Conservation (phyloP, 768 basidiomycete genomes). For the Mycena latifolia region DNA sequence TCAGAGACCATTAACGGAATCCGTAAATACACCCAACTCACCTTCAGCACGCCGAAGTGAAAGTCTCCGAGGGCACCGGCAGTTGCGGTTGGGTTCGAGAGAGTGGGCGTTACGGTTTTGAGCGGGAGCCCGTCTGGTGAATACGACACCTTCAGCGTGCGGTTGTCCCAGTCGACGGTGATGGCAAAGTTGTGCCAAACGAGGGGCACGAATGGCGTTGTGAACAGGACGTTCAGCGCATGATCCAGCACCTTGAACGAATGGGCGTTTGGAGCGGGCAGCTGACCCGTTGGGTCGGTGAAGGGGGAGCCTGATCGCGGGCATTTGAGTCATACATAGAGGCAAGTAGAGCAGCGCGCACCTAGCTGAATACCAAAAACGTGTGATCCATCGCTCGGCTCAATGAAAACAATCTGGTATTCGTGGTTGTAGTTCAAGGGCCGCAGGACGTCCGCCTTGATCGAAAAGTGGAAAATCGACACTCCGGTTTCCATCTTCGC, state of each 20-base stretch:
- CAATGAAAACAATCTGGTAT: constrained; percentile 74
- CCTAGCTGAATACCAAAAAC: constrained; percentile 72
- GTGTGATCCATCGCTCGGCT: constrained; percentile 70
- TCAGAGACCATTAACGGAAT: background rate
- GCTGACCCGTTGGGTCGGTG: constrained; percentile 59
- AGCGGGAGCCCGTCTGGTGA: constrained; percentile 57
- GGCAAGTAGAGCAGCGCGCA: constrained; percentile 38
- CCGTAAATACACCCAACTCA: constrained; percentile 45
- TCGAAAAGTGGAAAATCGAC: constrained; percentile 64
- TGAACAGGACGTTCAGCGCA: constrained; percentile 62
- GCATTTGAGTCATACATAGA: too few relatives aligned
- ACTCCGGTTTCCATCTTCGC: constrained; percentile 56
- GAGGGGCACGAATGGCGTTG: constrained; percentile 54
- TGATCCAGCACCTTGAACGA: constrained; percentile 70
- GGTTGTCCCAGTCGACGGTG: constrained; percentile 65
- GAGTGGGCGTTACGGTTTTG: constrained; percentile 54
- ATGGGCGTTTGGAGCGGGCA: constrained; percentile 58
- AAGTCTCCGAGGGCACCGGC: constrained; percentile 66
- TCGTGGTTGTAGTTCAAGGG: constrained; percentile 69
- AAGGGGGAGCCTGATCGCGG: constrained; percentile 69
- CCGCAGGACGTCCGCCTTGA: constrained; percentile 52
- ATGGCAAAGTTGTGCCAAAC: constrained; percentile 74
- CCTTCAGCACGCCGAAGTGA: constrained; percentile 73
- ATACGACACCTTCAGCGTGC: constrained; percentile 64
- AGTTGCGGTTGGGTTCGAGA: constrained; percentile 55